Percentiles rank a stretch among this genome's conserved stretches.
These are phyloP conservation scores for Aspergillus sp. DNA, from an alignment of 2,329 filamentous ascomycete species.

Conservation along the genomic window DNA sequence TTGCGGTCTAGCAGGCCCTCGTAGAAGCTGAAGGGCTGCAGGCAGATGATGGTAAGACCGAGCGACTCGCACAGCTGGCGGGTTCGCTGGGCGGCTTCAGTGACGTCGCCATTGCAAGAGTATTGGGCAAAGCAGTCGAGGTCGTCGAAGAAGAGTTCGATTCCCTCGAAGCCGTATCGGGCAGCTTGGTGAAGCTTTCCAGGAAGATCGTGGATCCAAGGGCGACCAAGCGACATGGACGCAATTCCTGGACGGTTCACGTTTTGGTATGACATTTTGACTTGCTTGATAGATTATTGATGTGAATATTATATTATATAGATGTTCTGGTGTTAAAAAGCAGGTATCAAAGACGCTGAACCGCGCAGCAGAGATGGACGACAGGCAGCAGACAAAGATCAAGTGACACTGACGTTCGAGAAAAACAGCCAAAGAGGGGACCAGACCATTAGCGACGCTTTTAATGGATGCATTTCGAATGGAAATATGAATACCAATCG, in stretches of 20 bases:
- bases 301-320: too few relatives aligned
- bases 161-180: conserved; percentile 30
- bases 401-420: too few relatives aligned
- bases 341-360: too few relatives aligned
- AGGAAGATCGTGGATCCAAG: conserved; percentile 63
- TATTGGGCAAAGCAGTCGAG: conserved; percentile 25
- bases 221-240: conserved; percentile 71
- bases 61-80: conserved; percentile 41
- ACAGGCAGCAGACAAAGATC: too few relatives aligned
- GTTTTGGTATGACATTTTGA: too few relatives aligned
- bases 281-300: too few relatives aligned
- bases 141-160: conserved; percentile 34
- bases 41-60: conserved; percentile 41
- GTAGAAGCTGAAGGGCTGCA: conserved; percentile 75
- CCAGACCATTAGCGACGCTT: too few relatives aligned
- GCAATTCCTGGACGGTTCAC: conserved; percentile 57
- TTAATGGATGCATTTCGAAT: too few relatives aligned
- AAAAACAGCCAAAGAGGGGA: too few relatives aligned
- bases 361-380: too few relatives aligned
- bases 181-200: conserved; percentile 66
- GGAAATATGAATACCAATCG: too few relatives aligned
- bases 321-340: too few relatives aligned
- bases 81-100: conserved; percentile 36
- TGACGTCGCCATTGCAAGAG: conserved; percentile 17
- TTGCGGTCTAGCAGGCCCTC: conserved; percentile 65